Percentiles rank a stretch among this genome's conserved stretches.
Evolutionary conservation across 257 asterid genomes (phyloP).

Genomic region (Lantana camara): DNA sequence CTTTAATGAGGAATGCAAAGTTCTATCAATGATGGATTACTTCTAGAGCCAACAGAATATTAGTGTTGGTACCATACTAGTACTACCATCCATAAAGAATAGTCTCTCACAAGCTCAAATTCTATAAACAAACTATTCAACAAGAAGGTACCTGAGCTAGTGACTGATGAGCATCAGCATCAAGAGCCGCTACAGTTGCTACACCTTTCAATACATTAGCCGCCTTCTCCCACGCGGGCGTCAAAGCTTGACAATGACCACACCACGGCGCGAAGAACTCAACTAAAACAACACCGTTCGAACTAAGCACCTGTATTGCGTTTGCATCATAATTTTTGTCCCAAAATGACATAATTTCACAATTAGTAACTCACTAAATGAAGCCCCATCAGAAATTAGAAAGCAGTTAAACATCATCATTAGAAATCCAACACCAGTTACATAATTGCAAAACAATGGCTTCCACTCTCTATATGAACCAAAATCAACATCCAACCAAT

Average conservation of each 20-base stretch:
- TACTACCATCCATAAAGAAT: conserved; percentile 14
- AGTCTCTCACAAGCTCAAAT: conserved; percentile 14
- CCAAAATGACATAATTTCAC: conserved; percentile 15
- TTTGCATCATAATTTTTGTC: conserved; percentile 5
- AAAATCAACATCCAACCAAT: not conserved
- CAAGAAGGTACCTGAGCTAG: conserved; percentile 74
- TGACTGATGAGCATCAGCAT: conserved; percentile 91
- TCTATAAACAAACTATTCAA: conserved; percentile 9
- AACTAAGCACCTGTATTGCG: conserved; percentile 80
- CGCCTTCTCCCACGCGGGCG: conserved; percentile 92
- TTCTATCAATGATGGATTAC: not conserved
- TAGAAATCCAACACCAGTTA: not conserved
- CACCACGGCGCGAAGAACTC: conserved; percentile 99
- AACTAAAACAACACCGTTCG: conserved; percentile 83
- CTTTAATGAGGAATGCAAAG: not conserved
- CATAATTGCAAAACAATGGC: not conserved
- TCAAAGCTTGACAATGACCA: conserved; percentile 91
- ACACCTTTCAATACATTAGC: conserved; percentile 89
- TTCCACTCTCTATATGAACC: too few species aligned
- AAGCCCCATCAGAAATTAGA: not conserved
- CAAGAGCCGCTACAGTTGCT: conserved; percentile 90
- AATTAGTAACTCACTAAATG: conserved; percentile 10
- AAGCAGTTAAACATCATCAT: not conserved
- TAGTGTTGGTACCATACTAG: not conserved
- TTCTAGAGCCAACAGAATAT: conserved; percentile 12